phyloP scores from a whole-genome alignment of 2,329 filamentous ascomycete species.

The Dactylellina haptotyla region DNA sequence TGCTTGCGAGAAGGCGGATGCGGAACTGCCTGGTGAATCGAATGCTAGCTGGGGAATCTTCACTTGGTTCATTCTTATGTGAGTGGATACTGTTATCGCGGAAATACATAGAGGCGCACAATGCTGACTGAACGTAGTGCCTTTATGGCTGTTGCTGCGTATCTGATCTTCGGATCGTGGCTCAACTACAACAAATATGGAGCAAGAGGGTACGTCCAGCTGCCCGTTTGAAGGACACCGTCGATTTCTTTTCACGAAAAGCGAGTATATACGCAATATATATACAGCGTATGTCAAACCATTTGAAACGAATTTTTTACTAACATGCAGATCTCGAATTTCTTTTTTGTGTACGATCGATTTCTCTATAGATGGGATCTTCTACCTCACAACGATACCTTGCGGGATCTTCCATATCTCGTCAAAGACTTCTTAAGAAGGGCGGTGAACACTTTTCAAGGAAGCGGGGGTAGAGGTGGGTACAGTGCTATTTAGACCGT shows the following conservation, averaged over 20 bases:
- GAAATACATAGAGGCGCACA: background rate
- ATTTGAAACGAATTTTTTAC: slow-evolving; percentile 43
- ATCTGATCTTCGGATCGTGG: slow-evolving; percentile 98
- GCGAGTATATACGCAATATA: slow-evolving; percentile 21
- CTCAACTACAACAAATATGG: slow-evolving; percentile 98
- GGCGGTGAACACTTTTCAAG: slow-evolving; percentile 82
- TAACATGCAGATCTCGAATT: slow-evolving; percentile 51
- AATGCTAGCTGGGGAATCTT: slow-evolving; percentile 86
- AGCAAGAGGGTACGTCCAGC: slow-evolving; percentile 69
- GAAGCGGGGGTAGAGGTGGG: slow-evolving; percentile 80
- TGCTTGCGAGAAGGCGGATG: slow-evolving; percentile 73
- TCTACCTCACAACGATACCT: slow-evolving; percentile 88
- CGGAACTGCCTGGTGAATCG: slow-evolving; percentile 62
- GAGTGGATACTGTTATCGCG: slow-evolving; percentile 64
- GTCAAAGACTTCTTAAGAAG: slow-evolving; percentile 86
- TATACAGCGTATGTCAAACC: slow-evolving; percentile 48
- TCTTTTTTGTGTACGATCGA: slow-evolving; percentile 40
- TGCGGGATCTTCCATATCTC: slow-evolving; percentile 91
- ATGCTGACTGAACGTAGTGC: slow-evolving; percentile 66
- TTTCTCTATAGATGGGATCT: slow-evolving; percentile 78
- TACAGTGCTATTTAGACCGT: slow-evolving; percentile 86
- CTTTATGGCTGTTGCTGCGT: slow-evolving; percentile 85
- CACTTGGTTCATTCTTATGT: slow-evolving; percentile 96
- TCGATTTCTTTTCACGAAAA: slow-evolving; percentile 18
- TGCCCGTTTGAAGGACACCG: slow-evolving; percentile 49